Percentiles rank a stretch among this genome's conserved stretches.
Evolutionary conservation across 768 basidiomycete genomes (phyloP).

Genomic region (Pleurotus ostreatus): DNA sequence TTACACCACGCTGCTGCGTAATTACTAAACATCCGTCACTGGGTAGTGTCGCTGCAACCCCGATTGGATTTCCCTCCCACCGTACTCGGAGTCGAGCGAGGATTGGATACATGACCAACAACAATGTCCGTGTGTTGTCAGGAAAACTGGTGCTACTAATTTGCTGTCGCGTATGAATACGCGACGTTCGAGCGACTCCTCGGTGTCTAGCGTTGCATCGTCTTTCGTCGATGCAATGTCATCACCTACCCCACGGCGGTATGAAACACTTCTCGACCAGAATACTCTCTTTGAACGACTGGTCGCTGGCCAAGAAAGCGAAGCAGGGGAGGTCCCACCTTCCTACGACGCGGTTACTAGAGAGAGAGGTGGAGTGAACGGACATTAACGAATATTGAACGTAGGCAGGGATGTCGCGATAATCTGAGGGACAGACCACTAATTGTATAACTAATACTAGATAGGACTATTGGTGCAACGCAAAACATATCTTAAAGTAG

Average conservation of each 20-base stretch:
- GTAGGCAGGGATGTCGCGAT: not conserved
- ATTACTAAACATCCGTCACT: not conserved
- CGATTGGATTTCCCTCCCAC: conserved; percentile 75
- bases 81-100: conserved; percentile 55
- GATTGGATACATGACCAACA: conserved; percentile 27
- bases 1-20: not conserved
- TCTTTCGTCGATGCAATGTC: conserved; percentile 19
- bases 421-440: not conserved
- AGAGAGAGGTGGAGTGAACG: not conserved
- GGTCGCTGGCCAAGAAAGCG: conserved; percentile 77
- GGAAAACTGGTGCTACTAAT: conserved; percentile 13
- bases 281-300: conserved; percentile 70
- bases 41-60: conserved; percentile 76
- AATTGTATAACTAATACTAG: not conserved
- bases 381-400: not conserved
- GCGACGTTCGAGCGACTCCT: conserved; percentile 10
- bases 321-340: conserved; percentile 82
- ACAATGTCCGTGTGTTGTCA: conserved; percentile 41
- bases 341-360: conserved; percentile 42
- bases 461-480: not conserved
- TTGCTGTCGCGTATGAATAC: not conserved
- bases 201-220: conserved; percentile 8
- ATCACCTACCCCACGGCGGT: conserved; percentile 25
- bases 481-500: too few species aligned
- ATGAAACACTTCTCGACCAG: conserved; percentile 35